phyloP scores from a whole-genome alignment of 1,139 yeast species.

The Diutina rugosa region DNA sequence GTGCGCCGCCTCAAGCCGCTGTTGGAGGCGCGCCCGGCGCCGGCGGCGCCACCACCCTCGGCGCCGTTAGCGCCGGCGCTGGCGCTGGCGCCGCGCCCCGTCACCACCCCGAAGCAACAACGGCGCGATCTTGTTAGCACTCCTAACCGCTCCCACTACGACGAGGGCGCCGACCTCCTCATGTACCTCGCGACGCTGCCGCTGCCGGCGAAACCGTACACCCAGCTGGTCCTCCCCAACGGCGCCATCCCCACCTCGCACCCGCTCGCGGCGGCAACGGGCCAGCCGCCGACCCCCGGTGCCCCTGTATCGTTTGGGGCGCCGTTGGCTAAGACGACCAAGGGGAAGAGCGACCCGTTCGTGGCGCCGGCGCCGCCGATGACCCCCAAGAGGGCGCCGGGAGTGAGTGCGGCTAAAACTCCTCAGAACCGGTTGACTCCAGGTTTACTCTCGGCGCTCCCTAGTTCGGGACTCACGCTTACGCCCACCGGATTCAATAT shows the following conservation, averaged over 20 bases:
- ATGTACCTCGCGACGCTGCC: constrained; percentile 83
- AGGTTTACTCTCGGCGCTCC: constrained; percentile 17
- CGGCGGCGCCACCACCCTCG: neutral
- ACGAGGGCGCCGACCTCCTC: constrained; percentile 70
- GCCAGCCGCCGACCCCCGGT: neutral
- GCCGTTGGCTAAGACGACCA: neutral
- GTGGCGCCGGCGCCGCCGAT: constrained; percentile 33
- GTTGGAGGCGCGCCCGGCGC: neutral
- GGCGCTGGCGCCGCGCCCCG: constrained; percentile 8
- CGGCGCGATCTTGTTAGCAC: constrained; percentile 5
- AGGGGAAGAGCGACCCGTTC: constrained; percentile 10
- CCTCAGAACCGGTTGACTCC: constrained; percentile 35
- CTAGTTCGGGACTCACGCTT: constrained; percentile 19
- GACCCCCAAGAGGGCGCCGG: constrained; percentile 28
- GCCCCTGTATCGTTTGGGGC: neutral
- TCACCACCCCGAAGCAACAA: constrained; percentile 6
- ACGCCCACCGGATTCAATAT: constrained; percentile 70
- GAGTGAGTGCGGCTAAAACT: constrained; percentile 18
- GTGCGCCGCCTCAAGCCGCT: neutral
- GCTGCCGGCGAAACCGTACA: constrained; percentile 37
- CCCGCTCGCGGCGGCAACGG: constrained; percentile 4
- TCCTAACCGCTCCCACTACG: constrained; percentile 16
- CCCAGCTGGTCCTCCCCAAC: neutral
- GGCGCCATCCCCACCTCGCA: neutral
- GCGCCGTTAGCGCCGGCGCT: neutral